A percentile compares a stretch with the other conserved stretches of the same genome.
Evolutionary conservation across 345 rosid species (phyloP).

Genomic region (Eucalyptus viminalis): DNA sequence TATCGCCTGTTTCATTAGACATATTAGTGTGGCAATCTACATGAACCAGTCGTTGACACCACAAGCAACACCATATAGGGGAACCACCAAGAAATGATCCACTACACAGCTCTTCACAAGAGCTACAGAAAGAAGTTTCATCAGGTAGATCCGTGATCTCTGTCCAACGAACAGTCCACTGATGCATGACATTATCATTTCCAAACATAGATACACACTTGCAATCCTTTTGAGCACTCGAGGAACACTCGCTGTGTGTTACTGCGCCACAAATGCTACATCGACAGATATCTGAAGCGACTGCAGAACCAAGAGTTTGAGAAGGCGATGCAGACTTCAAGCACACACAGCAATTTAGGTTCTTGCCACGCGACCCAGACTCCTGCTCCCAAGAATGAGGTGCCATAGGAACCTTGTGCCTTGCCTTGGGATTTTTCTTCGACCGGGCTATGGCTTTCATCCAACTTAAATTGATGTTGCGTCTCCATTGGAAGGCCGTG

Average conservation of each 20-base stretch:
- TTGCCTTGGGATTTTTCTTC: constrained; percentile 82
- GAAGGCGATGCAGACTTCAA: constrained; percentile 63
- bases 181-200: constrained; percentile 70
- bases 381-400: constrained; percentile 67
- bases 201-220: constrained; percentile 81
- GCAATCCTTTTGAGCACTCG: constrained; percentile 67
- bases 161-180: constrained; percentile 94
- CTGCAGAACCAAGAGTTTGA: constrained; percentile 46
- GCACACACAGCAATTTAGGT: constrained; percentile 82
- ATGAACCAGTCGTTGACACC: constrained; percentile 97
- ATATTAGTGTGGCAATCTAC: constrained; percentile 81
- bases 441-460: constrained; percentile 88
- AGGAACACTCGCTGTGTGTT: constrained; percentile 64
- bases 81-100: constrained; percentile 94
- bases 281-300: constrained; percentile 45
- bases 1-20: constrained; percentile 72
- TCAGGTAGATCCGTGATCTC: constrained; percentile 82
- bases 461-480: constrained; percentile 91
- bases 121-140: constrained; percentile 70
- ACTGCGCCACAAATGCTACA: constrained; percentile 79
- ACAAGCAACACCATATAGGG: constrained; percentile 97
- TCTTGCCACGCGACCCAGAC: constrained; percentile 68
- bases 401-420: constrained; percentile 56
- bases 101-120: constrained; percentile 85
- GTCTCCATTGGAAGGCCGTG: constrained; percentile 93